Base-by-base conservation (phyloP, 169 alveolate genomes). In the Eimeria necatrix region DNA sequence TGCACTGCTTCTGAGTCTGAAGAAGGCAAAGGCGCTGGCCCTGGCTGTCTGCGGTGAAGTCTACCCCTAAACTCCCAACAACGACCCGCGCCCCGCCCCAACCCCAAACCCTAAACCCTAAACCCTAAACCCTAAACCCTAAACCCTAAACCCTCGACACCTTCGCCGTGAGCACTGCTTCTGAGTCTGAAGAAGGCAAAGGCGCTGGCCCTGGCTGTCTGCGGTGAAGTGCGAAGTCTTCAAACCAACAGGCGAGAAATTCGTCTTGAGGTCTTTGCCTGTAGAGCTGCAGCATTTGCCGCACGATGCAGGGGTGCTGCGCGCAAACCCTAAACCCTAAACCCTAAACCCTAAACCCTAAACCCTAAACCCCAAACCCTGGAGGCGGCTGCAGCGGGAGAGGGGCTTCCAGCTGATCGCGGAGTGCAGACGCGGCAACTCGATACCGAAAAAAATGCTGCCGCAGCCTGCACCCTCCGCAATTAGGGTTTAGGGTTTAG, bases 181-280 rank as follows among this genome's bases (percentile, higher is more conserved):
- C 64, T 56, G 64, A 8, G 14, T 56, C 64, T 9, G 64, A 56
- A 8, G 64, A 8, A 56, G 64, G 64, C 8, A 56, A 56, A 14
- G 64, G 14, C 20, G 64, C 8, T 9, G 64, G 64, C 8, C 64
- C 14, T 8, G 64, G 14, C 64, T 56, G 91, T 9, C 95, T 64
- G 16, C 32, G 41, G 53, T 88, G 73, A 22, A 68, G 95, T 5
- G 56, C 32, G 60, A 16, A 91, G 73, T 91, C 95, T n/a, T 91
- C 90, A 53, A 53, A 91, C 95, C 95, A 91, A n/a, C 95, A 91
- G 64, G 95, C 90, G 52, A 91, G 73, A 52, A 91, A 91, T 70
- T 91, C 95, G 53, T 91, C 95, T 51, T 91, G 83, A 9, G 95
- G 95, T 48, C 86, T 6, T 46, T 91, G 90, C 16, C 74, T 92